Percentiles rank a stretch among this genome's conserved stretches.
Evolutionary conservation across 768 basidiomycete species (phyloP).

Genomic region (Tylopilus balloui): DNA sequence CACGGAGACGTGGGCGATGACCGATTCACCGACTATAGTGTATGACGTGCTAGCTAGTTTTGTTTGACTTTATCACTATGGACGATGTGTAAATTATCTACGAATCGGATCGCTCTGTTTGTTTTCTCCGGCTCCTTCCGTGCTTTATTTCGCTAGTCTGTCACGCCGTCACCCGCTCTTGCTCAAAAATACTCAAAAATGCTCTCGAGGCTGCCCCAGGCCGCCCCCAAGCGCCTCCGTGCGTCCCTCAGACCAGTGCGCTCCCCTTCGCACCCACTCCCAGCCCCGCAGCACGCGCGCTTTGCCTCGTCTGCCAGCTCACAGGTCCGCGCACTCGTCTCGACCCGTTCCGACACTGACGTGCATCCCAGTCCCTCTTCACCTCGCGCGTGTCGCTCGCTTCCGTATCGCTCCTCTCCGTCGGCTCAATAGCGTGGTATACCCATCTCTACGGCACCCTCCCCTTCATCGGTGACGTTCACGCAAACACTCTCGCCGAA

Average conservation of each 20-base stretch:
- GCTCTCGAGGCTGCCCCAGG: slow-evolving; percentile 78
- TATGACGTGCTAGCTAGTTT: slow-evolving; percentile 7
- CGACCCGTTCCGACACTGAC: background rate
- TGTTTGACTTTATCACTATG: slow-evolving; percentile 3
- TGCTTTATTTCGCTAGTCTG: slow-evolving; percentile 37
- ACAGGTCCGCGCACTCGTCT: slow-evolving; percentile 49
- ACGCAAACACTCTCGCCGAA: slow-evolving; percentile 88
- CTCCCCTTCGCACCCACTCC: background rate
- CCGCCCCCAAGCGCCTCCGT: slow-evolving; percentile 57
- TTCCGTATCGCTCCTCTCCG: slow-evolving; percentile 72
- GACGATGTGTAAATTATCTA: slow-evolving; percentile 30
- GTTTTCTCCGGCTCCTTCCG: slow-evolving; percentile 39
- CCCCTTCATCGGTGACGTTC: slow-evolving; percentile 87
- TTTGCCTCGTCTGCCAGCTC: slow-evolving; percentile 64
- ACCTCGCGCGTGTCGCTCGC: slow-evolving; percentile 71
- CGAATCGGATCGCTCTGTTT: slow-evolving; percentile 18
- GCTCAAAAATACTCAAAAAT: slow-evolving; percentile 59
- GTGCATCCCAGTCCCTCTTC: slow-evolving; percentile 48
- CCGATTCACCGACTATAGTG: slow-evolving; percentile 13
- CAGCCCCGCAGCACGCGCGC: slow-evolving; percentile 46
- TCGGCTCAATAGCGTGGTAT: slow-evolving; percentile 95
- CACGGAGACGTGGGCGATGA: slow-evolving; percentile 10
- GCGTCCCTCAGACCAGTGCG: slow-evolving; percentile 47
- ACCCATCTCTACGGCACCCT: slow-evolving; percentile 87
- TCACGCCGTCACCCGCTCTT: slow-evolving; percentile 38